Evolutionary conservation across 331 rosid genomes (phyloP), one percentile per base, ranked within the genome.

Genomic region (Prunus yedoensis): DNA sequence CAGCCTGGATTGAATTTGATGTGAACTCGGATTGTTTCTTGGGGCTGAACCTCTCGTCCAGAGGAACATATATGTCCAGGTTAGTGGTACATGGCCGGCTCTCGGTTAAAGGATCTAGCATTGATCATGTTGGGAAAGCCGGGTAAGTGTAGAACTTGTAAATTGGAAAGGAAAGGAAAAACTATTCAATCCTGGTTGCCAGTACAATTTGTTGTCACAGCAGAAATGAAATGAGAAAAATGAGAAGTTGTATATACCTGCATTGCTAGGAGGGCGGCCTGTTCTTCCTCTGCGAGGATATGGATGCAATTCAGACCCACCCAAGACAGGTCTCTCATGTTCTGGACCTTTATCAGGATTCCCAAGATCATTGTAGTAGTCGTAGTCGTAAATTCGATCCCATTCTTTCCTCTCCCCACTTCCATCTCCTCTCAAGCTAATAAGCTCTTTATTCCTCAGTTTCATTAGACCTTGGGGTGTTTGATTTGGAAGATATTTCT

Each of bases 241-340:
- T 14, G 62, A 50, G 41, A 60, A 70, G 8, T 49, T 70, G 51
- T 52, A 35, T 85, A 87, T 85, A 89, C 97, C 88, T 81, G 74
- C 4, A 50, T 61, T 12, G 63, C 77, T 59, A 18, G 16, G 85
- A 65, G 78, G 74, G 10, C 77, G 85, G 57, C 89, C 84, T 0
- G 91, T 92, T 85, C 89, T 90, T 77, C 70, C 61, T 75, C 91
- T 78, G 1, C 97, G 93, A 50, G 97, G 97, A 87, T 90, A 92
- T 10, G 96, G 96, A 84, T 70, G 80, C 10, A 32, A 79, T 49
- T 28, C 63, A 5, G 86, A 81, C 3, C 85, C 90, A n/a, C 93
- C 96, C 27, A 89, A 74, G 28, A 79, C 66, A 30, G 87, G 87
- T 81, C 88, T 82, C 8, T 28, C 23, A 70, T 83, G 58, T 2